Evolutionary conservation across 192 early-diverging fungal genomes (phyloP), one percentile per base, ranked within the genome.

Genomic region (Thamnidium elegans): DNA sequence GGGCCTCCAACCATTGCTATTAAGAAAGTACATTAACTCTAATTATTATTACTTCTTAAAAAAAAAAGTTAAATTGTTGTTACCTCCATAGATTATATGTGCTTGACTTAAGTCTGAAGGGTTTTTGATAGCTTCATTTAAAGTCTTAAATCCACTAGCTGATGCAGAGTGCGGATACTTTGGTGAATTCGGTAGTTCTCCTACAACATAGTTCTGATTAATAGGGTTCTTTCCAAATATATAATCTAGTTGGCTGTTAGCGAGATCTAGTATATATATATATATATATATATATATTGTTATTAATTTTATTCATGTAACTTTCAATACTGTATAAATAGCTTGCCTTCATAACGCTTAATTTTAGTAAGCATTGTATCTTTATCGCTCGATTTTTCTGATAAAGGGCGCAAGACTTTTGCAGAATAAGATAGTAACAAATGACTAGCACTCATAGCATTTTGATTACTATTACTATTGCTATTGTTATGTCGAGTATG

Each of bases 1-100:
- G 85, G 85, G 43, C 85, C 85, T n/a, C 82, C 82, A 14, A 85
- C 81, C 19, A 86, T 55, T 9, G 79, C 80, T 45, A 45, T 3
- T 45, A 15, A 45, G 44, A 45, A 13, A 45, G 44, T 45, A 15
- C 0, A 4, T 45, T 13, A 13, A 45, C 14, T 13, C 8, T 15
- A 3, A 13, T 45, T 45, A 45, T 45, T 15, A n/a, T n/a, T n/a
- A n/a, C n/a, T n/a, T n/a, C n/a, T n/a, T n/a, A n/a, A n/a, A n/a
- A n/a, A 45, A 45, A 45, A 45, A 45, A 45, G 14, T 45, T 9
- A 45, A 45, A 45, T 13, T 15, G 14, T 13, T 15, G 14, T 9
- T 45, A 45, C 44, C 44, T 9, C 84, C 84, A 63, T 81, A 83
- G 21, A 86, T 67, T 0, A 78, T 67, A 58, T 82, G 55, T 10